A percentile compares a stretch with the other conserved stretches of the same genome.
Conservation (phyloP, 2,329 filamentous ascomycete species). For the Helotiales sp. region DNA sequence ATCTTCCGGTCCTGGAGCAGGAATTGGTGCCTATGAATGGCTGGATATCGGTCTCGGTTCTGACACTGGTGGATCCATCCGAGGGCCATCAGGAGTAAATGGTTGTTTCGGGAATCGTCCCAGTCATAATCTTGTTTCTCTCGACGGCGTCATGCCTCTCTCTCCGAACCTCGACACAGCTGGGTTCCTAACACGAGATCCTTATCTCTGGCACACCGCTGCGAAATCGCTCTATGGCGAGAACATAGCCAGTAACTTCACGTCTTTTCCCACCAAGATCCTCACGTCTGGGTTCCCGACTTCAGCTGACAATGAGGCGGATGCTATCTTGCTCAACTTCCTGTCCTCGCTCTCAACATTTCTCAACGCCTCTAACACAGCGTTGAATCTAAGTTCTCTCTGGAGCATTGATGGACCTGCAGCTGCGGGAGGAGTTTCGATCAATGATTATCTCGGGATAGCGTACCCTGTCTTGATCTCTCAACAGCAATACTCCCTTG, state of each 20-base stretch:
- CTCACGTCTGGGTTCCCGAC: slow-evolving; percentile 44
- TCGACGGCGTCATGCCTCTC: slow-evolving; percentile 50
- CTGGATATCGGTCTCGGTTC: slow-evolving; percentile 50
- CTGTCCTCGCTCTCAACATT: slow-evolving; percentile 44
- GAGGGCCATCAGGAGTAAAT: slow-evolving; percentile 47
- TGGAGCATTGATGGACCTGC: slow-evolving; percentile 30
- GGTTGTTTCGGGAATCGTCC: slow-evolving; percentile 52
- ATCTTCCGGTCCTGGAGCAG: slow-evolving; percentile 46
- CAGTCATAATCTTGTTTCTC: slow-evolving; percentile 44
- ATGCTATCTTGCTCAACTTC: slow-evolving; percentile 43
- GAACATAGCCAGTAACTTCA: slow-evolving; percentile 43
- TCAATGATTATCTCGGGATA: slow-evolving; percentile 41
- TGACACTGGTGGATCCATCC: slow-evolving; percentile 51
- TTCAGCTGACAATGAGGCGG: slow-evolving; percentile 36
- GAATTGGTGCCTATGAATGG: slow-evolving; percentile 46
- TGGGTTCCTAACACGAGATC: slow-evolving; percentile 47
- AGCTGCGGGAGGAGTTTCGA: slow-evolving; percentile 31
- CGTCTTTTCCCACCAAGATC: slow-evolving; percentile 43
- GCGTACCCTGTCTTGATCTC: slow-evolving; percentile 49
- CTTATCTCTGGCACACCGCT: slow-evolving; percentile 43
- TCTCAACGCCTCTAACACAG: slow-evolving; percentile 39
- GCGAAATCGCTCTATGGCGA: slow-evolving; percentile 46
- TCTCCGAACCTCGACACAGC: slow-evolving; percentile 48
- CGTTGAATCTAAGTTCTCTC: slow-evolving; percentile 17
- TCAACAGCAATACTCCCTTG: slow-evolving; percentile 45